Evolutionary conservation across 208 protist genomes (phyloP), one percentile per base, ranked within the genome.

Genomic region (Leptomonas seymouri): DNA sequence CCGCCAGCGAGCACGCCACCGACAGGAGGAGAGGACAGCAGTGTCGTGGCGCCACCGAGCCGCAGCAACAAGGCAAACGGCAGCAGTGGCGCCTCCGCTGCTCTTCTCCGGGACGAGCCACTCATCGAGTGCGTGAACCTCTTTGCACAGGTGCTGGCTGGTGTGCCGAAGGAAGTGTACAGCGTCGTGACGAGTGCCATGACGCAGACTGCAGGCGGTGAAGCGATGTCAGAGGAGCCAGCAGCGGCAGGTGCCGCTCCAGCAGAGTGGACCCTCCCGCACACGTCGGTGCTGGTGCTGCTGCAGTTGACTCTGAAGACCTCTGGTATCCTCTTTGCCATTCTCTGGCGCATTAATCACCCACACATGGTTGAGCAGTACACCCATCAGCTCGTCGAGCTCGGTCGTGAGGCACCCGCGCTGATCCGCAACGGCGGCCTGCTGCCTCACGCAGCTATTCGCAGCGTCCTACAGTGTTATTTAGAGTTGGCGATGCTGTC

Each of bases 381-480:
- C 59, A 73, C 83, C 18, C 49, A 67, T 42, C 67, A 69, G 53
- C 51, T 55, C 1, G 39, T 72, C 1, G 77, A 79, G 46, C 74
- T 74, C 62, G 74, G 76, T 39, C 60, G 74, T 11, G 74, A 76
- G 39, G 79, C 79, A 27, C 66, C 74, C 21, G 60, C 78, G 25
- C 41, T 76, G 28, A 64, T 61, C 41, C 54, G 54, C 36, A 86
- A 69, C 72, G 67, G 65, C 20, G 82, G 84, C 11, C 80, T 93
- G 31, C 67, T 93, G 31, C 91, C 91, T 2, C 91, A 96, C 71
- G 76, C 83, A 0, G 85, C 85, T 11, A 74, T 96, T 18, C 91
- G 88, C 39, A 89, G 87, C 18, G 82, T 82, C 18, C 80, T 96
- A n/a, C 91, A 93, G 80, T 86, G 79, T 49, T 93, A 86, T 63